A percentile compares a stretch with the other conserved stretches of the same genome.
These are phyloP conservation scores for Ambrosiella xylebori DNA, from an alignment of 2,329 filamentous ascomycete species.

Conservation along the genomic window DNA sequence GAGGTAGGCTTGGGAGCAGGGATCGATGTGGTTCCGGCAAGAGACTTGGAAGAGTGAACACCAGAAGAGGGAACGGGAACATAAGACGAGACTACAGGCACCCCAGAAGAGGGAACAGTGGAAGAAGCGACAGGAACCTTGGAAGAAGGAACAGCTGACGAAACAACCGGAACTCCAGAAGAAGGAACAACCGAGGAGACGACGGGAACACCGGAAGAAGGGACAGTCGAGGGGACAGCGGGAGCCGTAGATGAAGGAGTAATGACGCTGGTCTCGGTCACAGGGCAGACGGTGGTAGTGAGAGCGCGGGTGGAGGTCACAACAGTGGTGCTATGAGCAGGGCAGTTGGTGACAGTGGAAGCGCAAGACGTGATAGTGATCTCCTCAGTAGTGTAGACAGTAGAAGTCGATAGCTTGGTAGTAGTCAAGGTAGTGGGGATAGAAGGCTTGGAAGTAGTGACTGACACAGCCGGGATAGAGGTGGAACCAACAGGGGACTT, in stretches of 20 bases:
- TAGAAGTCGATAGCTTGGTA: conserved; percentile 19
- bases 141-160: too few species aligned
- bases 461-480: not conserved
- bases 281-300: conserved; percentile 30
- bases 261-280: conserved; percentile 13
- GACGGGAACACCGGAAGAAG: not conserved
- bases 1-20: not conserved
- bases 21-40: too few species aligned
- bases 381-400: conserved; percentile 23
- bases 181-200: not conserved
- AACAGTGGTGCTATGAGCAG: conserved; percentile 20
- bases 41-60: too few species aligned
- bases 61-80: not conserved
- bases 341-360: conserved; percentile 23
- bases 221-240: conserved; percentile 13
- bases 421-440: conserved; percentile 7
- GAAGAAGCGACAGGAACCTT: too few species aligned
- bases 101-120: too few species aligned
- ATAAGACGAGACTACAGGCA: conserved; percentile 7
- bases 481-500: not conserved
- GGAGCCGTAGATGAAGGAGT: conserved; percentile 13
- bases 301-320: conserved; percentile 16
- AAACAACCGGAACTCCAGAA: too few species aligned
- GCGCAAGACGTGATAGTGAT: conserved; percentile 25
- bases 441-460: not conserved